These are phyloP conservation scores for Aspergillus leporis DNA, from an alignment of 495 filamentous ascomycete species.

Conservation along the genomic window DNA sequence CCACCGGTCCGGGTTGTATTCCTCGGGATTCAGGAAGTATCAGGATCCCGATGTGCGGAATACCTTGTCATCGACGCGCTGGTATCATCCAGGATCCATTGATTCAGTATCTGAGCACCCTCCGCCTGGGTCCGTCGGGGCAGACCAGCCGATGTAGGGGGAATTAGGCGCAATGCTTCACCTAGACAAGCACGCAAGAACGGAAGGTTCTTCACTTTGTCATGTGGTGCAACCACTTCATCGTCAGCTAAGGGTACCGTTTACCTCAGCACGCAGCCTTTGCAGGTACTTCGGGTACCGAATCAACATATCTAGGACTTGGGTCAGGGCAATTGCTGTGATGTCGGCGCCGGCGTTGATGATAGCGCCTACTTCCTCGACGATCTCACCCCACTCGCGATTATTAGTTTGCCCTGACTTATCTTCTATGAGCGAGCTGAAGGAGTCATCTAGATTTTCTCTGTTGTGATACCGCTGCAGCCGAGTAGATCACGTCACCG, in stretches of 20 bases:
- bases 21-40: constrained; percentile 23
- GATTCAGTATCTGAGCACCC: constrained; percentile 30
- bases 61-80: constrained; percentile 28
- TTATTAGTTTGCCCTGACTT: constrained; percentile 34
- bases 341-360: constrained; percentile 55
- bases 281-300: constrained; percentile 47
- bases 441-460: constrained; percentile 52
- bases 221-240: constrained; percentile 34
- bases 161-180: constrained; percentile 42
- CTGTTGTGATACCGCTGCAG: constrained; percentile 37
- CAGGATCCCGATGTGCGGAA: constrained; percentile 23
- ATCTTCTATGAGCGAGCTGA: constrained; percentile 46
- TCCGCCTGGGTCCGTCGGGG: constrained; percentile 34
- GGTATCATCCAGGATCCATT: constrained; percentile 32
- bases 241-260: constrained; percentile 30
- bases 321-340: constrained; percentile 48
- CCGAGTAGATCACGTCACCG: constrained; percentile 33
- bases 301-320: constrained; percentile 52
- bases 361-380: constrained; percentile 22
- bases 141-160: constrained; percentile 29
- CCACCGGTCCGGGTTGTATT: constrained; percentile 30
- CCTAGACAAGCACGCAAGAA: constrained; percentile 44
- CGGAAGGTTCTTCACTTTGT: constrained; percentile 35
- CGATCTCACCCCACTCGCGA: constrained; percentile 20
- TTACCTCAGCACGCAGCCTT: constrained; percentile 57